Percentiles rank a stretch among this genome's conserved stretches.
Conservation (phyloP, 306 rosid species). For the Chamaecrista fasciculata region DNA sequence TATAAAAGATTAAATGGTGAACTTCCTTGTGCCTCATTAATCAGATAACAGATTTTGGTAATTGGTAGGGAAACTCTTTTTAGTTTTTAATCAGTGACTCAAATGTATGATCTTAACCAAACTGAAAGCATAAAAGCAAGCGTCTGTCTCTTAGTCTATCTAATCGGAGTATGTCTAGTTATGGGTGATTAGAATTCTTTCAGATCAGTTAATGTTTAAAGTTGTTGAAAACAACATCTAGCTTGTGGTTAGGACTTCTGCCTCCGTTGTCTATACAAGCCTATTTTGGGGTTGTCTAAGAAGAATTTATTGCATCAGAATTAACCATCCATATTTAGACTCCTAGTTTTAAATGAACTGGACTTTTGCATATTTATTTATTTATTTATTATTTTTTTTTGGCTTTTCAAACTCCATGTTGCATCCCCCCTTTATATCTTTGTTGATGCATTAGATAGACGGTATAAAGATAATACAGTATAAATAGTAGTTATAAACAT, state of each 20-base stretch:
- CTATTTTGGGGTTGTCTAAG: background rate
- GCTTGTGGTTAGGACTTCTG: background rate
- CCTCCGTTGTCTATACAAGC: background rate
- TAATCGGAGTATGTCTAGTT: background rate
- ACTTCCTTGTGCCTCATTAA: background rate
- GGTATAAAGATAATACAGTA: too few species aligned
- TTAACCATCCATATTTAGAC: background rate
- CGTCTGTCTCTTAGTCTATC: background rate
- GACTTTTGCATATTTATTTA: background rate
- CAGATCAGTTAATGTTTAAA: too few species aligned
- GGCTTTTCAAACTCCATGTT: background rate
- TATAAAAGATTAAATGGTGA: background rate
- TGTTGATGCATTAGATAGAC: background rate
- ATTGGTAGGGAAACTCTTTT: background rate
- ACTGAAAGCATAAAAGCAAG: background rate
- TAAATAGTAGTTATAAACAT: background rate
- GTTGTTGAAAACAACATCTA: background rate
- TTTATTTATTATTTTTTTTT: background rate
- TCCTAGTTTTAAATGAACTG: background rate
- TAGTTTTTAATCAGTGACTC: background rate
- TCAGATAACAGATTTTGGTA: background rate
- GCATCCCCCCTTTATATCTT: background rate
- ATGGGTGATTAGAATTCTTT: background rate
- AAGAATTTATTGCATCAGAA: background rate
- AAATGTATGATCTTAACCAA: background rate